Percentiles rank a stretch among this genome's conserved stretches.
phyloP scores from a whole-genome alignment of 257 asterid species.

The Plantago elongata region DNA sequence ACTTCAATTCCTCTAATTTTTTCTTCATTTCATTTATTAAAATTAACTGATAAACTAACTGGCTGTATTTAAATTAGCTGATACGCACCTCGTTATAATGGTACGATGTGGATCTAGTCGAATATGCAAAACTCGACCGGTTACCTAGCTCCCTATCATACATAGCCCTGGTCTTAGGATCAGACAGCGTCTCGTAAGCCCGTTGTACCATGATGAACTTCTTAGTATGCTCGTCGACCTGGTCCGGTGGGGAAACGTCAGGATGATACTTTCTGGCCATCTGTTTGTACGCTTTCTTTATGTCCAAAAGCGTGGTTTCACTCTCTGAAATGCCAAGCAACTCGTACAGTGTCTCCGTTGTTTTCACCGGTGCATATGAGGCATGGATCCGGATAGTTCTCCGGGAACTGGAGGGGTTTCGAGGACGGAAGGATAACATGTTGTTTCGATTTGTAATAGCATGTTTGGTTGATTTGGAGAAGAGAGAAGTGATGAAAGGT shows the following conservation, averaged over 20 bases:
- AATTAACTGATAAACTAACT: background rate
- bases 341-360: constrained; percentile 27
- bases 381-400: constrained; percentile 12
- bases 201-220: constrained; percentile 31
- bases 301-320: constrained; percentile 22
- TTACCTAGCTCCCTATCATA: constrained; percentile 31
- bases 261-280: constrained; percentile 45
- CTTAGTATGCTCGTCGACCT: constrained; percentile 30
- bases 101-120: constrained; percentile 2
- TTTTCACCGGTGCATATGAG: constrained; percentile 2
- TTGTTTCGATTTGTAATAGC: background rate
- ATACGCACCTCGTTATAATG: constrained; percentile 8
- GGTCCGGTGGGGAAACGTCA: constrained; percentile 39
- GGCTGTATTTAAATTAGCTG: background rate
- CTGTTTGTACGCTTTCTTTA: constrained; percentile 35
- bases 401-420: background rate
- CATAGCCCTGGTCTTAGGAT: constrained; percentile 29
- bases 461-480: background rate
- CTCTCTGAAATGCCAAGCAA: constrained; percentile 33
- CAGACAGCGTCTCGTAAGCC: constrained; percentile 47
- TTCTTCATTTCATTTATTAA: background rate
- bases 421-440: constrained; percentile 4
- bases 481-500: background rate
- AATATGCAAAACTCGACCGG: constrained; percentile 17
- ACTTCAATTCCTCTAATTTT: too few species aligned